Conservation (phyloP, 2,329 filamentous ascomycete genomes). For the Pestalotiopsis sp. region DNA sequence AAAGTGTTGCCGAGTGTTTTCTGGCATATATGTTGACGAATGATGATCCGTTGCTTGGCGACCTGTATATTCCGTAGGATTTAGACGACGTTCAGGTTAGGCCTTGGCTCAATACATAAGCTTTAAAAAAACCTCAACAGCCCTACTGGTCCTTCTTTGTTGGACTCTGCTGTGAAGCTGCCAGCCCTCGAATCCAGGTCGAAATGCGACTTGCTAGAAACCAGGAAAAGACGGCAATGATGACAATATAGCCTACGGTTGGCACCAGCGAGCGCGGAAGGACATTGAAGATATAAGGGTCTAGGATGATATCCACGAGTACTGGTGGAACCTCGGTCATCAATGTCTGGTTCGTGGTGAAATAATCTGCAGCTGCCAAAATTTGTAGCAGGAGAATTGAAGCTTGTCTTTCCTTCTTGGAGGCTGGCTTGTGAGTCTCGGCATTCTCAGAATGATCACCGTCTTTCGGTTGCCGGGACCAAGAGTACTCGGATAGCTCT, state of each 20-base stretch:
- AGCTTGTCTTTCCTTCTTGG: slow-evolving; percentile 25
- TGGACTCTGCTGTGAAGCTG: slow-evolving; percentile 24
- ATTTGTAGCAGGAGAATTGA: slow-evolving; percentile 75
- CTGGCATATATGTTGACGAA: slow-evolving; percentile 8
- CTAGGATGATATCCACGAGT: slow-evolving; percentile 79
- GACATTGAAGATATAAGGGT: slow-evolving; percentile 80
- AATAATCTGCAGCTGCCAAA: slow-evolving; percentile 81
- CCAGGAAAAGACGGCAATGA: slow-evolving; percentile 57
- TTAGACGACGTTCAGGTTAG: slow-evolving; percentile 6
- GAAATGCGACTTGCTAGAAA: slow-evolving; percentile 44
- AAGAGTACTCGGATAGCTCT: slow-evolving; percentile 66
- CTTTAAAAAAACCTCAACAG: background rate
- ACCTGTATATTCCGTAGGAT: slow-evolving; percentile 8
- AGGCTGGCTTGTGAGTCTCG: background rate
- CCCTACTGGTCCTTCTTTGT: slow-evolving; percentile 43
- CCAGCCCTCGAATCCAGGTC: slow-evolving; percentile 32
- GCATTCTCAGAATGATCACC: slow-evolving; percentile 18
- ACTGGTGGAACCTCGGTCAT: slow-evolving; percentile 79
- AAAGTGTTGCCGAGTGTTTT: background rate
- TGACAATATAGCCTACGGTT: slow-evolving; percentile 68
- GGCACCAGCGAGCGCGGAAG: slow-evolving; percentile 78
- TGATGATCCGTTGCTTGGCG: background rate
- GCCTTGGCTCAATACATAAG: background rate
- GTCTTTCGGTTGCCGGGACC: slow-evolving; percentile 44
- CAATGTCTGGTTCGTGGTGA: slow-evolving; percentile 70